These are phyloP conservation scores for Phytophthora melonis DNA, from an alignment of 352 stramenopile genomes.

Conservation along the genomic window DNA sequence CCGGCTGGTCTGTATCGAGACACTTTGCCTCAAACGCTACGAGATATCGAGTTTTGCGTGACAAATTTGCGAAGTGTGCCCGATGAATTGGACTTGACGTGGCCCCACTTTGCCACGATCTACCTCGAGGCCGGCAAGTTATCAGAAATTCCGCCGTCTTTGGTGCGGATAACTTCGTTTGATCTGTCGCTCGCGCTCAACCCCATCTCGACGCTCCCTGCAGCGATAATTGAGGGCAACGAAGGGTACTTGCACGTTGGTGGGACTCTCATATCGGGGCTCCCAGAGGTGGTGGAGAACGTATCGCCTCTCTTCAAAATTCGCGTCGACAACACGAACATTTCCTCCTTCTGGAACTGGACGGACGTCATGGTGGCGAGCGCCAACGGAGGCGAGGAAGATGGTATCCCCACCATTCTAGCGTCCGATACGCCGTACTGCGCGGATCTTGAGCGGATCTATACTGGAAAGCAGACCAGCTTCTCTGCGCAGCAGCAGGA, in stretches of 20 bases:
- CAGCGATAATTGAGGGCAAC: slow-evolving; percentile 22
- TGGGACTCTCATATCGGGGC: slow-evolving; percentile 12
- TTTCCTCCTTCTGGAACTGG: slow-evolving; percentile 35
- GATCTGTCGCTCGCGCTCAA: slow-evolving; percentile 30
- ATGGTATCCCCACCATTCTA: slow-evolving; percentile 4
- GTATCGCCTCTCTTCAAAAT: slow-evolving; percentile 15
- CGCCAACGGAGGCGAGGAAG: not conserved
- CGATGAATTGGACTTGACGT: slow-evolving; percentile 42
- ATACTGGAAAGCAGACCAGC: not conserved
- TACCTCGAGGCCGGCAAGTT: slow-evolving; percentile 29
- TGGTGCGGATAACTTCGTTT: slow-evolving; percentile 14
- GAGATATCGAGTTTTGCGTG: slow-evolving; percentile 41
- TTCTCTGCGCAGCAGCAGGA: not conserved
- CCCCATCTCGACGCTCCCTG: slow-evolving; percentile 17
- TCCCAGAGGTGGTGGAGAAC: slow-evolving; percentile 16
- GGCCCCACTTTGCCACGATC: slow-evolving; percentile 29
- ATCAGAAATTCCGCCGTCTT: slow-evolving; percentile 12
- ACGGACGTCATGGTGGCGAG: slow-evolving; percentile 22
- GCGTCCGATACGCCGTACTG: slow-evolving; percentile 21
- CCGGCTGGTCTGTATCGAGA: slow-evolving; percentile 35
- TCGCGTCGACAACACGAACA: slow-evolving; percentile 22
- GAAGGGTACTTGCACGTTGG: slow-evolving; percentile 21
- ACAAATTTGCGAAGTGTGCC: slow-evolving; percentile 48
- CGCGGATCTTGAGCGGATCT: slow-evolving; percentile 13
- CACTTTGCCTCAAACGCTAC: slow-evolving; percentile 36